Base-by-base conservation (phyloP, 2,329 filamentous ascomycete genomes). In the Ceratocystis colombiana region DNA sequence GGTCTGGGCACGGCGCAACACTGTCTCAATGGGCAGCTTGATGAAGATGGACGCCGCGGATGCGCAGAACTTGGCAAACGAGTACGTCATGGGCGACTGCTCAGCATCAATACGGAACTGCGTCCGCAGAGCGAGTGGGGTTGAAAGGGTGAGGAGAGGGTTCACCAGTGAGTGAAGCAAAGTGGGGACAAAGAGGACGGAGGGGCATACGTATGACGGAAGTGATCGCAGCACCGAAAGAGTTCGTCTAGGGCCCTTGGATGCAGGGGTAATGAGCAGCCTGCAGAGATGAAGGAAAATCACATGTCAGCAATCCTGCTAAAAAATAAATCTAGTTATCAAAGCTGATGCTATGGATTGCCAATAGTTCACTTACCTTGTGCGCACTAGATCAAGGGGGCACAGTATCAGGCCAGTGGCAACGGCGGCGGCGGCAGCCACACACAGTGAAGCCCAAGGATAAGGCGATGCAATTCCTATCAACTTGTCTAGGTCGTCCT, bases 11-110 rank as follows among this genome's bases (percentile, higher is more conserved):
- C 94, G 85, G 61, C 94, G 87, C 6, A 97, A 82, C 17, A 96
- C 88, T 0, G 93, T 97, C 76, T 99, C 94, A 3, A 97, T 79
- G 0, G 94, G 94, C 12, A 97, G 84, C 72, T 93, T 92, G 70
- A 96, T 76, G 71, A 94, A 88, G 41, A 97, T 83, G 62, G 96
- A 92, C 1, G 85, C 80, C 0, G 87, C 86, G 1, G 89, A 91
- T 15, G 89, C 85, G 70, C 89, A 80, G 76, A 97, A 96, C 64
- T 89, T 89, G 72, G 86, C 85, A 59, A 96, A 74, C 22, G 88
- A 90, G 79, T 95, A 97, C 15, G 88, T 83, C 55, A 86, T 85
- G 0, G 94, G 92, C 5, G 90, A 90, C 37, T 88, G 78, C 66
- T 94, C 82, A 28, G 88, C 89, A 74, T 96, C 90, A 71, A 97